Percentiles rank a stretch among this genome's conserved stretches.
Evolutionary conservation across 2,329 filamentous ascomycete species (phyloP).

Genomic region (Colletotrichum lupini): DNA sequence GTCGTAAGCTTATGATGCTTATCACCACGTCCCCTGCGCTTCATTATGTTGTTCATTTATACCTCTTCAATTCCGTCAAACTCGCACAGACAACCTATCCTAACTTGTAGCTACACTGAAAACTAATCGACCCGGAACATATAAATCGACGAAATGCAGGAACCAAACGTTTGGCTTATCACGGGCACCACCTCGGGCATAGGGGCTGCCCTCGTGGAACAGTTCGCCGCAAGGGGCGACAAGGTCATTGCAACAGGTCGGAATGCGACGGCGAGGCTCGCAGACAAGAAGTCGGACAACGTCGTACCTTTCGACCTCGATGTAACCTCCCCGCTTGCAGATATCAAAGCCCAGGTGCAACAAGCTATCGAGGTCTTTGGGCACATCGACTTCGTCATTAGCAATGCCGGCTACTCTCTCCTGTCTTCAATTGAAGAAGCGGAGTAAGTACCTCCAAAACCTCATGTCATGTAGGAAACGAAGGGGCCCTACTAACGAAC

Average conservation of each 20-base stretch:
- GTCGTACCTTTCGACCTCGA: not conserved
- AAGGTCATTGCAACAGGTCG: not conserved
- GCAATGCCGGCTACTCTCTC: not conserved
- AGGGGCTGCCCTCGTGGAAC: not conserved
- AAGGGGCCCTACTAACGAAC: not conserved
- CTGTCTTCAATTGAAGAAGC: not conserved
- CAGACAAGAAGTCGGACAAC: not conserved
- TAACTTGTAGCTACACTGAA: not conserved
- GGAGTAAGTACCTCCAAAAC: not conserved
- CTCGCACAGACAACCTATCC: not conserved
- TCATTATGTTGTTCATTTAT: not conserved
- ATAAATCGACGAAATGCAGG: not conserved
- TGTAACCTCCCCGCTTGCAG: not conserved
- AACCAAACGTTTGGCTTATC: not conserved
- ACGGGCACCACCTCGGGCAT: not conserved
- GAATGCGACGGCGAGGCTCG: not conserved
- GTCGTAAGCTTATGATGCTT: not conserved
- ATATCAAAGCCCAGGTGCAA: not conserved
- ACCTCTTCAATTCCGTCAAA: not conserved
- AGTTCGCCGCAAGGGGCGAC: not conserved
- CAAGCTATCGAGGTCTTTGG: not conserved
- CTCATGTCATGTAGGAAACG: too few species aligned
- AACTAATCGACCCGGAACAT: not conserved
- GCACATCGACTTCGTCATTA: not conserved
- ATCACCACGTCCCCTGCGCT: not conserved